These are phyloP conservation scores for Debaryomycetaceae sp. DNA, from an alignment of 1,139 yeast species.

Conservation along the genomic window DNA sequence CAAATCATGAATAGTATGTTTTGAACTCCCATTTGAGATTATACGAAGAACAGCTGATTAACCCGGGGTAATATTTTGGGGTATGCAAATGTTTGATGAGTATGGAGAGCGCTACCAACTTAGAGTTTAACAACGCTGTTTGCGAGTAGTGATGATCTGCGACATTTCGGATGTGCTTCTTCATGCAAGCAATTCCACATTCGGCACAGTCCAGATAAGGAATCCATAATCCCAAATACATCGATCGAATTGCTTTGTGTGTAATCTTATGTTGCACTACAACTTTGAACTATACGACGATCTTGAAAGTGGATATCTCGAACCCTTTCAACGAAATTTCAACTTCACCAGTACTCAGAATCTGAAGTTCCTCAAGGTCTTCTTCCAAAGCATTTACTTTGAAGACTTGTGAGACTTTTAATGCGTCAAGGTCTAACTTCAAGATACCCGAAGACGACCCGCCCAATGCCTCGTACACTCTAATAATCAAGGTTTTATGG, in stretches of 20 bases:
- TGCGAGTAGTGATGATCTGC: too few species aligned
- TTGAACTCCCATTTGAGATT: too few species aligned
- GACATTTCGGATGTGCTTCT: too few species aligned
- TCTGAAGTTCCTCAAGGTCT: conserved; percentile 30
- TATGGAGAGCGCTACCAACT: too few species aligned
- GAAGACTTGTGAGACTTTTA: conserved; percentile 45
- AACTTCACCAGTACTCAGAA: conserved; percentile 24
- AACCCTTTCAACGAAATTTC: conserved; percentile 62
- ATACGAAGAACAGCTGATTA: too few species aligned
- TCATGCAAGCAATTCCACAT: too few species aligned
- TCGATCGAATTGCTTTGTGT: too few species aligned
- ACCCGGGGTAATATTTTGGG: too few species aligned
- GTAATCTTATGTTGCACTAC: conserved; percentile 15
- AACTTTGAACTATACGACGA: conserved; percentile 22
- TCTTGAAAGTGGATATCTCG: conserved; percentile 67
- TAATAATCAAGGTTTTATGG: conserved; percentile 54
- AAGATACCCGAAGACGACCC: conserved; percentile 59
- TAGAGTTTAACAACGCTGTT: too few species aligned
- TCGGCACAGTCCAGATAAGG: too few species aligned
- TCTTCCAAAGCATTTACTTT: conserved; percentile 74
- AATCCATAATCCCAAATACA: conserved; percentile 1
- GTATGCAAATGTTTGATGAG: too few species aligned
- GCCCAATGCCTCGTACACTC: conserved; percentile 85
- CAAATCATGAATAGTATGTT: too few species aligned
- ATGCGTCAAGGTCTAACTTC: conserved; percentile 24